These are phyloP conservation scores for Rhipidocladum racemiflorum DNA, from an alignment of 176 grass and related monocot species.

Conservation along the genomic window DNA sequence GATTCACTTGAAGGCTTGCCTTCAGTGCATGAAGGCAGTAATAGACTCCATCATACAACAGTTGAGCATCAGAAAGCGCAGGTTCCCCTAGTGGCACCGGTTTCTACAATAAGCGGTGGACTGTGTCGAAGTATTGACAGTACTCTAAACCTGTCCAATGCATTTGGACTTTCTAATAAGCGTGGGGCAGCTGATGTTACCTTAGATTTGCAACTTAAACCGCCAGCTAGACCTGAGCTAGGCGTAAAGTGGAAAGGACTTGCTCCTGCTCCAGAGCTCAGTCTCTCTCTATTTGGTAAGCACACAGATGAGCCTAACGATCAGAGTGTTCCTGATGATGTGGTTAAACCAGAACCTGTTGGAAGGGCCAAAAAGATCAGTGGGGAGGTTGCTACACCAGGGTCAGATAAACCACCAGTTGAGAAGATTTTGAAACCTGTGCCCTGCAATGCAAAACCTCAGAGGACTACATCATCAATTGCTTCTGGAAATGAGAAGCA, in stretches of 20 bases:
- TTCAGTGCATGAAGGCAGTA: constrained; percentile 15
- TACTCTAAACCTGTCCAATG: constrained; percentile 22
- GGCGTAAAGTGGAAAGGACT: constrained; percentile 53
- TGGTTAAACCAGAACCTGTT: constrained; percentile 27
- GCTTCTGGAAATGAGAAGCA: constrained; percentile 21
- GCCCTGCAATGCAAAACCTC: constrained; percentile 21
- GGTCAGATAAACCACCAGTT: constrained; percentile 17
- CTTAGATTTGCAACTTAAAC: constrained; percentile 65
- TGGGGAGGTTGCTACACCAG: constrained; percentile 2
- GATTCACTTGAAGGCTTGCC: constrained; percentile 32
- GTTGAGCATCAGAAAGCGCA: constrained; percentile 32
- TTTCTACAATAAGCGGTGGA: constrained; percentile 20
- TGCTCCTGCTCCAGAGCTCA: constrained; percentile 48
- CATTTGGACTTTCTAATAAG: constrained; percentile 21
- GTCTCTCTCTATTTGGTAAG: constrained; percentile 49
- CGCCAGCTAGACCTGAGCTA: constrained; percentile 50
- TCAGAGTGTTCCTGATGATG: constrained; percentile 3
- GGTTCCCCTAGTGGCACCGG: not conserved
- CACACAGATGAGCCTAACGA: constrained; percentile 14
- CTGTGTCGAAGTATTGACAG: constrained; percentile 9
- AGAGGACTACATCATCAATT: not conserved
- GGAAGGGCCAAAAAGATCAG: constrained; percentile 19
- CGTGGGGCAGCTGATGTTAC: constrained; percentile 41
- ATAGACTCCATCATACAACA: constrained; percentile 2
- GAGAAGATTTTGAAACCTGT: constrained; percentile 4